phyloP scores from a whole-genome alignment of 2,329 filamentous ascomycete species.

The Decorospora gaudefroyi region DNA sequence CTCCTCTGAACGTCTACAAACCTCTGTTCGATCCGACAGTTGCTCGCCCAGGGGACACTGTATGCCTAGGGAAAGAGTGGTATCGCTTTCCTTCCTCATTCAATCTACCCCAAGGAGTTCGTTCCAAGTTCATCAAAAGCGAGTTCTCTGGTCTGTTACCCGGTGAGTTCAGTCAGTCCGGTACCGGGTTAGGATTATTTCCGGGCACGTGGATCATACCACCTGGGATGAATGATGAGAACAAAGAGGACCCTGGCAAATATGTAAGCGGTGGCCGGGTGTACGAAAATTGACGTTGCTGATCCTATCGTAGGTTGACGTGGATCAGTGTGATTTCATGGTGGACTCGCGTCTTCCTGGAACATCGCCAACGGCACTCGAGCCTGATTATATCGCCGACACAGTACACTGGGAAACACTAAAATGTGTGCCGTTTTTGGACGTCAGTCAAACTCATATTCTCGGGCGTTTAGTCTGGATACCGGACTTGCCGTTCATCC shows the following conservation, averaged over 20 bases:
- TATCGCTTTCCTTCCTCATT: constrained; percentile 96
- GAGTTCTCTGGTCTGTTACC: constrained; percentile 88
- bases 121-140: constrained; percentile 86
- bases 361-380: constrained; percentile 63
- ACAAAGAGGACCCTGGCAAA: constrained; percentile 83
- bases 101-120: constrained; percentile 81
- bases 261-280: constrained; percentile 61
- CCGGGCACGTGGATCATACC: constrained; percentile 84
- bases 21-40: constrained; percentile 64
- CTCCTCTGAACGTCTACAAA: constrained; percentile 72
- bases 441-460: constrained; percentile 72
- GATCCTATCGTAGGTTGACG: constrained; percentile 59
- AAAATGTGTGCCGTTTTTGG: constrained; percentile 77
- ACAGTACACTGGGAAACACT: constrained; percentile 75
- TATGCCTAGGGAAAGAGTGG: constrained; percentile 97
- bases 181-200: constrained; percentile 70
- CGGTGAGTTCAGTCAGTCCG: constrained; percentile 82
- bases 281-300: constrained; percentile 11
- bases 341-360: constrained; percentile 82
- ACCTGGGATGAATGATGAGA: constrained; percentile 86
- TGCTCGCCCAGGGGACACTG: constrained; percentile 65
- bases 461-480: constrained; percentile 81
- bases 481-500: constrained; percentile 71
- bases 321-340: constrained; percentile 77
- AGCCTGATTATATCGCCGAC: constrained; percentile 81